phyloP scores from a whole-genome alignment of 2,329 filamentous ascomycete species.

The Trichoderma harzianum region DNA sequence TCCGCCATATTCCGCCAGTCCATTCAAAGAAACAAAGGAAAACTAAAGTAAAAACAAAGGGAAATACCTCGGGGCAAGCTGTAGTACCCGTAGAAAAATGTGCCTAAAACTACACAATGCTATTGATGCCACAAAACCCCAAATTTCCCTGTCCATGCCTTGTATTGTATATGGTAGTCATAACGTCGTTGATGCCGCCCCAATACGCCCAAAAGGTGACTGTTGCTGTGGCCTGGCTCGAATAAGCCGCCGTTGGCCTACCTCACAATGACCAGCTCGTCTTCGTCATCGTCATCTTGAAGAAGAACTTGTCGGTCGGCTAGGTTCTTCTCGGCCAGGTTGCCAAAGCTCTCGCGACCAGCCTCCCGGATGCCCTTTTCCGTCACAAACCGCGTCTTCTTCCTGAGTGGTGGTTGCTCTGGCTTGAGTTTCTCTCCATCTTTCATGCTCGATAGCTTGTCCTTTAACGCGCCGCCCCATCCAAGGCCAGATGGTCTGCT shows the following conservation, averaged over 20 bases:
- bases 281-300: slow-evolving; percentile 44
- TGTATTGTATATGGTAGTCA: slow-evolving; percentile 7
- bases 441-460: slow-evolving; percentile 60
- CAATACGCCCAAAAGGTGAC: neutral
- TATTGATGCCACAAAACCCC: slow-evolving; percentile 3
- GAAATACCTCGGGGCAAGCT: neutral
- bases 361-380: slow-evolving; percentile 74
- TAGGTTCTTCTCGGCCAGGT: slow-evolving; percentile 43
- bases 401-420: slow-evolving; percentile 49
- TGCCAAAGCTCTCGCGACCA: slow-evolving; percentile 68
- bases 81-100: neutral
- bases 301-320: slow-evolving; percentile 33
- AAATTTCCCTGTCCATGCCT: slow-evolving; percentile 3
- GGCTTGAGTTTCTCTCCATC: slow-evolving; percentile 51
- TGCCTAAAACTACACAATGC: slow-evolving; percentile 1
- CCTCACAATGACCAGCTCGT: slow-evolving; percentile 50
- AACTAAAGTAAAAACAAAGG: neutral
- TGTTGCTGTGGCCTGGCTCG: neutral
- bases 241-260: slow-evolving; percentile 8
- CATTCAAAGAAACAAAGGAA: neutral
- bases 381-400: slow-evolving; percentile 78
- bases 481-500: slow-evolving; percentile 39
- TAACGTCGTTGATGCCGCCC: slow-evolving; percentile 9
- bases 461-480: slow-evolving; percentile 54
- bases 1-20: neutral